phyloP scores from a whole-genome alignment of 306 rosid species.

The Lithocarpus polystachyus region DNA sequence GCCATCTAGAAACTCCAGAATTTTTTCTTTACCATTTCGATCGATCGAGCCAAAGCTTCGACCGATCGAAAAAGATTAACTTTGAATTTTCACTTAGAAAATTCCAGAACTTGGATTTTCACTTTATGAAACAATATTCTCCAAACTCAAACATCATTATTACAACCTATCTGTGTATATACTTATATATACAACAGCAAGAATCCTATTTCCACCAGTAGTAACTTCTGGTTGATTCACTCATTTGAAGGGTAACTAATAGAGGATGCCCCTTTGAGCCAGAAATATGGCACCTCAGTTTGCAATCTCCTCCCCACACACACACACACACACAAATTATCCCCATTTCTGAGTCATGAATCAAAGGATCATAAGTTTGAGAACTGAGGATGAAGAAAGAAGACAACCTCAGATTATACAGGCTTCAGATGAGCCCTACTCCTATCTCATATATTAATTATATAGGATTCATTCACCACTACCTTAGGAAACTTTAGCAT shows the following conservation, averaged over 20 bases:
- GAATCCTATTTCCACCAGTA: background rate
- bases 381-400: background rate
- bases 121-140: no score
- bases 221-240: no score
- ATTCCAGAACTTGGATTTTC: no score
- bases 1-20: no score
- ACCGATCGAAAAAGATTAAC: no score
- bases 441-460: background rate
- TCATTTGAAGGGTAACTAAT: background rate
- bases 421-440: background rate
- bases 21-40: no score
- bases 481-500: background rate
- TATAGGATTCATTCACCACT: background rate
- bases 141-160: no score
- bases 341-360: background rate
- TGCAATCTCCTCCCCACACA: background rate
- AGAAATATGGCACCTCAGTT: background rate
- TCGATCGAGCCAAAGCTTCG: no score
- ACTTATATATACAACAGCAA: no score
- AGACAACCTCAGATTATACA: background rate
- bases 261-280: background rate
- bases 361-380: background rate
- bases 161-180: no score
- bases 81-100: no score
- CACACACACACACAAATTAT: background rate